Evolutionary conservation across 1,139 yeast genomes (phyloP), one percentile per base, ranked within the genome.

Genomic region (Pichia kudriavzevii): DNA sequence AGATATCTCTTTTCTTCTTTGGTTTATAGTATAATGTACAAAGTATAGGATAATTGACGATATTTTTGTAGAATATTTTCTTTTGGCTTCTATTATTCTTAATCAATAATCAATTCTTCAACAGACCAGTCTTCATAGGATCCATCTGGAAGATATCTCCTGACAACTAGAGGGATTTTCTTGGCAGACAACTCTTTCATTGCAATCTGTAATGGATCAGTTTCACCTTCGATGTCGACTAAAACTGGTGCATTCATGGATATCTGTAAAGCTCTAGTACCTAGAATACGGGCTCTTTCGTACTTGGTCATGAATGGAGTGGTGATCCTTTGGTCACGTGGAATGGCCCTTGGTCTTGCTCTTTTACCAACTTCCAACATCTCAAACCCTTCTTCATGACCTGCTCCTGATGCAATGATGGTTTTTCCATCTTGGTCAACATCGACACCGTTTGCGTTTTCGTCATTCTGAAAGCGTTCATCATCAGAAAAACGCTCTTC

Each of bases 231-330:
- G 43, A 91, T 75, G 52, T 93, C 98, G 30, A 93, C 98, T 56
- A 91, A 73, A 5, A 91, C 98, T 3, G 98, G 98, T 1, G 99
- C 98, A 57, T 91, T 91, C 81, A 91, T 83, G 22, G 95, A 83
- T 49, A 91, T 91, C 61, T 91, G 98, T 47, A 91, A 66, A 1
- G 98, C 97, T 51, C 98, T 74, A 9, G 98, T 91, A 22, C 98
- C 98, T 51, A 91, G 71, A 42, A 91, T 85, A 63, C 98, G 75
- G 8, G 98, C 98, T 52, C 96, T 75, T 66, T 91, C 98, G 59
- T 91, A 91, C 58, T 91, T 91, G 41, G 98, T 91, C 97, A 91
- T 87, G 58, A 91, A 91, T 35, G 99, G 99, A 10, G 99, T 91
- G 16, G 99, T 91, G 26, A 87, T 73, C 58, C 99, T 73, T 44